Percentiles rank a stretch among this genome's conserved stretches.
These are phyloP conservation scores for Euphorbia peplus DNA, from an alignment of 345 rosid species.

Conservation along the genomic window DNA sequence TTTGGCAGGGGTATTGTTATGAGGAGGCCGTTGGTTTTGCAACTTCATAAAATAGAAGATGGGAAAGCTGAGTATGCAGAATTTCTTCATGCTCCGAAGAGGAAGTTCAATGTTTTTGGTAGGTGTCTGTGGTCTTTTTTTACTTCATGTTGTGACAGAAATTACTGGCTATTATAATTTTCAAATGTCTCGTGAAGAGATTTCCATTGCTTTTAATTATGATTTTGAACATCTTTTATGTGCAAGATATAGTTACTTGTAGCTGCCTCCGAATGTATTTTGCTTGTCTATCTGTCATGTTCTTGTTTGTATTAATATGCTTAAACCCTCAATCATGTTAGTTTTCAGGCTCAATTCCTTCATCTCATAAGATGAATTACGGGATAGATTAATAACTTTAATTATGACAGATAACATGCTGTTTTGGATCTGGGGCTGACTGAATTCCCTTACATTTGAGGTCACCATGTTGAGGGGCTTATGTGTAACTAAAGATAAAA, in stretches of 20 bases:
- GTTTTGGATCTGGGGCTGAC: neutral
- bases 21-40: slow-evolving; percentile 94
- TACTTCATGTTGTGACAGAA: neutral
- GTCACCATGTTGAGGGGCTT: neutral
- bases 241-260: neutral
- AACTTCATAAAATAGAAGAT: slow-evolving; percentile 81
- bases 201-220: neutral
- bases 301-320: neutral
- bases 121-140: slow-evolving; percentile 18
- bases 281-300: neutral
- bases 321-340: neutral
- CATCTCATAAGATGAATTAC: neutral
- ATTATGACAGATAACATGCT: neutral
- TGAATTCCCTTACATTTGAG: neutral
- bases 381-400: neutral
- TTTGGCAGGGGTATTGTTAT: slow-evolving; percentile 80
- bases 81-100: slow-evolving; percentile 92
- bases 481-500: neutral
- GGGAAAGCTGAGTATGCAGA: slow-evolving; percentile 82
- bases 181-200: neutral
- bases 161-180: neutral
- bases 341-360: neutral
- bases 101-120: slow-evolving; percentile 80
- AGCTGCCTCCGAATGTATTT: neutral
- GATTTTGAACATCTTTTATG: neutral